A percentile compares a stretch with the other conserved stretches of the same genome.
These are phyloP conservation scores for Cladophialophora exuberans DNA, from an alignment of 2,329 filamentous ascomycete species.

Conservation along the genomic window DNA sequence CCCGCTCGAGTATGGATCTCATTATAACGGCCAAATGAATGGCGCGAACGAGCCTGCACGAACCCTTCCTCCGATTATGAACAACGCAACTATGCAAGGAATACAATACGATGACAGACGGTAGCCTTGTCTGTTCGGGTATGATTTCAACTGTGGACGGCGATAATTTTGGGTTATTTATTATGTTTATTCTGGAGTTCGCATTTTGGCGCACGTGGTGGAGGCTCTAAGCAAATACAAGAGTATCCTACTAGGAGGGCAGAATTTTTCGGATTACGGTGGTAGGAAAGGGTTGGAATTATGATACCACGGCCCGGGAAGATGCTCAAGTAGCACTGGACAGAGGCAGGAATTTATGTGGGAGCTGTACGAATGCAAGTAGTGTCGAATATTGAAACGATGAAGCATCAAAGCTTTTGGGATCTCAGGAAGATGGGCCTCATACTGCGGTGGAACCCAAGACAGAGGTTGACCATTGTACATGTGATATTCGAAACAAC, in stretches of 20 bases:
- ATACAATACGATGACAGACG: slow-evolving; percentile 54
- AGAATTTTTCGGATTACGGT: slow-evolving; percentile 1
- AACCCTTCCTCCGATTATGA: slow-evolving; percentile 52
- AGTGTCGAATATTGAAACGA: not conserved
- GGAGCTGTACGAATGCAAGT: slow-evolving; percentile 6
- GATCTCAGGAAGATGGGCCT: not conserved
- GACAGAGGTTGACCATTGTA: slow-evolving; percentile 15
- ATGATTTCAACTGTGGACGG: slow-evolving; percentile 1
- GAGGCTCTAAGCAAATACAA: slow-evolving; percentile 7
- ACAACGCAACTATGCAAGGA: slow-evolving; percentile 51
- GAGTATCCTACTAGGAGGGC: slow-evolving; percentile 2
- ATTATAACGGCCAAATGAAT: slow-evolving; percentile 29
- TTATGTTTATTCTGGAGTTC: too few relatives aligned
- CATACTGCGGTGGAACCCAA: not conserved
- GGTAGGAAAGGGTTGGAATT: slow-evolving; percentile 2
- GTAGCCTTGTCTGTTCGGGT: slow-evolving; percentile 32
- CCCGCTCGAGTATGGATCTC: slow-evolving; percentile 28
- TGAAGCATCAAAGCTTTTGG: slow-evolving; percentile 5
- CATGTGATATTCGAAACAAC: slow-evolving; percentile 9
- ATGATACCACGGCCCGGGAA: slow-evolving; percentile 22
- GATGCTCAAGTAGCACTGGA: slow-evolving; percentile 1
- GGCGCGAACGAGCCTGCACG: slow-evolving; percentile 44
- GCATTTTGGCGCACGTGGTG: too few relatives aligned
- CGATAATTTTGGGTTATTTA: slow-evolving; percentile 13
- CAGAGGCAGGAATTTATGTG: slow-evolving; percentile 1